A percentile compares a stretch with the other conserved stretches of the same genome.
These are phyloP conservation scores for Fusarium stilboides DNA, from an alignment of 2,329 filamentous ascomycete genomes.

Conservation along the genomic window DNA sequence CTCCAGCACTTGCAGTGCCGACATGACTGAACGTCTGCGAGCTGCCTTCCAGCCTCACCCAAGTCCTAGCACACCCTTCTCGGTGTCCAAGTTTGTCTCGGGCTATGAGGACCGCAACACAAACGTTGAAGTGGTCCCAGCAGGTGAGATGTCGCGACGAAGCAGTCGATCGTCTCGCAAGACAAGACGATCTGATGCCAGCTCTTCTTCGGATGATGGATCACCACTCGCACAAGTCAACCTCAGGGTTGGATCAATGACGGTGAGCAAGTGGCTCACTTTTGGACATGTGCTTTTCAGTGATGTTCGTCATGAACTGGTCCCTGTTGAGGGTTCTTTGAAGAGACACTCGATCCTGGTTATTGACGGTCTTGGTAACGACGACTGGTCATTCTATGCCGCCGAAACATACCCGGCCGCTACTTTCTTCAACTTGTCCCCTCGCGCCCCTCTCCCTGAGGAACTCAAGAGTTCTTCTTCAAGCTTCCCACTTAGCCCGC, in stretches of 20 bases:
- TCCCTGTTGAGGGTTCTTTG: slow-evolving; percentile 55
- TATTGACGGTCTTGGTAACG: slow-evolving; percentile 87
- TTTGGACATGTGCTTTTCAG: slow-evolving; percentile 89
- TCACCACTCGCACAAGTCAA: slow-evolving; percentile 80
- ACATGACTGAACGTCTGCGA: slow-evolving; percentile 68
- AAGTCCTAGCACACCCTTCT: slow-evolving; percentile 62
- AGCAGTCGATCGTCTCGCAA: slow-evolving; percentile 53
- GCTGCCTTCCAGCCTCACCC: slow-evolving; percentile 62
- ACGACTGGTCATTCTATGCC: slow-evolving; percentile 90
- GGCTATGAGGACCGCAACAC: slow-evolving; percentile 44
- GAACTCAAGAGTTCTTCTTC: slow-evolving; percentile 60
- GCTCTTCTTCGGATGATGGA: slow-evolving; percentile 69
- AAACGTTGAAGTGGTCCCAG: slow-evolving; percentile 44
- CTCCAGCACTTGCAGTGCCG: slow-evolving; percentile 69
- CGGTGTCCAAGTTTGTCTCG: slow-evolving; percentile 59
- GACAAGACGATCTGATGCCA: slow-evolving; percentile 60
- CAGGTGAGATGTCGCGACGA: slow-evolving; percentile 50
- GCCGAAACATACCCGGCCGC: slow-evolving; percentile 83
- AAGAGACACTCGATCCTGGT: slow-evolving; percentile 78
- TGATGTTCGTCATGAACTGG: slow-evolving; percentile 80
- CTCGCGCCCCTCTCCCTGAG: slow-evolving; percentile 66
- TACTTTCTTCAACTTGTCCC: slow-evolving; percentile 83
- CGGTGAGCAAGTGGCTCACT: slow-evolving; percentile 89
- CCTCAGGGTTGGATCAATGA: slow-evolving; percentile 84
- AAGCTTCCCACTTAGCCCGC: slow-evolving; percentile 69